A percentile compares a stretch with the other conserved stretches of the same genome.
phyloP scores from a whole-genome alignment of 1,284 basidiomycete genomes.

The Somion occarium region DNA sequence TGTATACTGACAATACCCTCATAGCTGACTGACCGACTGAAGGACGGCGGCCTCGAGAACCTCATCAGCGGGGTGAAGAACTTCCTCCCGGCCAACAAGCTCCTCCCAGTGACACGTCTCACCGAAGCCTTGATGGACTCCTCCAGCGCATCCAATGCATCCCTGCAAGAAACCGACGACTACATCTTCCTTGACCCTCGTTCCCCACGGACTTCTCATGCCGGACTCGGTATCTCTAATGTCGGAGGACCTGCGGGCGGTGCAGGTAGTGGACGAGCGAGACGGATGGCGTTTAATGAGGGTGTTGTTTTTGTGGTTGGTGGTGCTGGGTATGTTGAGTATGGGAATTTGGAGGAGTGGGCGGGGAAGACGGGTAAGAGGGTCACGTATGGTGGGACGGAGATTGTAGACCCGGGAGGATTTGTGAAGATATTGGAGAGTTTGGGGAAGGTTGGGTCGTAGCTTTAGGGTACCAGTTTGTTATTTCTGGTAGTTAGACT shows the following conservation, averaged over 20 bases:
- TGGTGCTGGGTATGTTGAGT: constrained; percentile 96
- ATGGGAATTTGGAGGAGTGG: constrained; percentile 94
- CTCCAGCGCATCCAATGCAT: constrained; percentile 85
- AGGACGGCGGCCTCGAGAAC: constrained; percentile 94
- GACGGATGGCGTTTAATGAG: constrained; percentile 83
- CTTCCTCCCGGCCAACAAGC: constrained; percentile 94
- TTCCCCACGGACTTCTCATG: constrained; percentile 54
- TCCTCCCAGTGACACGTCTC: constrained; percentile 88
- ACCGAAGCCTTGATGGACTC: constrained; percentile 98
- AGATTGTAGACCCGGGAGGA: constrained; percentile 85
- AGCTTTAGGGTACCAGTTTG: too few species aligned
- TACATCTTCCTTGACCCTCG: constrained; percentile 94
- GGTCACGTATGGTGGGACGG: constrained; percentile 94
- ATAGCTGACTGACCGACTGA: constrained; percentile 87
- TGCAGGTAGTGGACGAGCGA: constrained; percentile 42
- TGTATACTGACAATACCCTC: background rate
- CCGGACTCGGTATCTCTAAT: constrained; percentile 45
- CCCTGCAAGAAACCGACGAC: constrained; percentile 94
- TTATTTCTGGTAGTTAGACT: background rate
- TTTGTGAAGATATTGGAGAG: constrained; percentile 72
- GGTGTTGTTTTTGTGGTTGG: constrained; percentile 95
- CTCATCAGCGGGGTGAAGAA: constrained; percentile 98
- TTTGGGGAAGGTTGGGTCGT: constrained; percentile 42
- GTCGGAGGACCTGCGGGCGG: constrained; percentile 39
- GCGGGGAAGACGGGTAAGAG: constrained; percentile 73